These are phyloP conservation scores for Serendipita vermifera DNA, from an alignment of 768 basidiomycete genomes.

Conservation along the genomic window DNA sequence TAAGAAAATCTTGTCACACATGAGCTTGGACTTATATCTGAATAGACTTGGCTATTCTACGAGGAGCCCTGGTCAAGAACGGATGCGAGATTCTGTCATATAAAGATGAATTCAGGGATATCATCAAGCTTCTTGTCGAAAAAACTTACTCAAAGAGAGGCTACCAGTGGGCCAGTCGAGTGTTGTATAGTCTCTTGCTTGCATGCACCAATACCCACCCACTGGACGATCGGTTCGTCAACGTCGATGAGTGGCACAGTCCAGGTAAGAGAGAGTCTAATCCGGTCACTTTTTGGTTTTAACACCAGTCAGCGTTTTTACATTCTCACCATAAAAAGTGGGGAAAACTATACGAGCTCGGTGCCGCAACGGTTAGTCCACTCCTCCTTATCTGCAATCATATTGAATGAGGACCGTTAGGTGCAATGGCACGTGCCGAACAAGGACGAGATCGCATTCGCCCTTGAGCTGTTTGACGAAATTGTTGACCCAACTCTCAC, in stretches of 20 bases:
- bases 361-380: constrained; percentile 50
- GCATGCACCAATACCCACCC: constrained; percentile 74
- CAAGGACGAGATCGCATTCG: constrained; percentile 58
- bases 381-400: background rate
- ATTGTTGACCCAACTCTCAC: constrained; percentile 51
- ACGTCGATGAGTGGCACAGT: constrained; percentile 60
- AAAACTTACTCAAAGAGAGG: constrained; percentile 70
- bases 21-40: background rate
- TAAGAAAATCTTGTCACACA: constrained; percentile 24
- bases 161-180: constrained; percentile 67
- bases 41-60: constrained; percentile 57
- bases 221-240: constrained; percentile 67
- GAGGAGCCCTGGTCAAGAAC: constrained; percentile 64
- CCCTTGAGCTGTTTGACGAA: constrained; percentile 52
- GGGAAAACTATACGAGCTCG: constrained; percentile 62
- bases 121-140: constrained; percentile 51
- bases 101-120: constrained; percentile 43
- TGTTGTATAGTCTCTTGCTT: constrained; percentile 56
- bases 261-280: constrained; percentile 38
- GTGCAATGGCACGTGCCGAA: constrained; percentile 69
- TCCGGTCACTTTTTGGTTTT: background rate
- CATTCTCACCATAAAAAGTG: constrained; percentile 58
- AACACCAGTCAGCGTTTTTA: constrained; percentile 42
- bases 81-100: constrained; percentile 46
- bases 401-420: constrained; percentile 24